Conservation (phyloP, 2,329 filamentous ascomycete species). For the Penicillium occitanis region DNA sequence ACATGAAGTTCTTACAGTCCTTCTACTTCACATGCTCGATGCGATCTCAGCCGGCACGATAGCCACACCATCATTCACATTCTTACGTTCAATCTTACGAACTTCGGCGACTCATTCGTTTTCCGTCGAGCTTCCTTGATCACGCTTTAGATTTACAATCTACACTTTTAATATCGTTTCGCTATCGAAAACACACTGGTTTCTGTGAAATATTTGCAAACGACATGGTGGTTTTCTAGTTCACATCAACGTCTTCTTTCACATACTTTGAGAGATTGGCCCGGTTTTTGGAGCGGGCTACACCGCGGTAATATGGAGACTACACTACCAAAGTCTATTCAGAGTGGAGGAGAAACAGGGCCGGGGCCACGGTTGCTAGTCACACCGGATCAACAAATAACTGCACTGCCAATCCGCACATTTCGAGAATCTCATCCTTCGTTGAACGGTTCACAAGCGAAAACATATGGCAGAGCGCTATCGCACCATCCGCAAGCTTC, state of each 20-base stretch:
- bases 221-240: background rate
- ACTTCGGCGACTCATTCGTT: slow-evolving; percentile 12
- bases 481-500: slow-evolving; percentile 28
- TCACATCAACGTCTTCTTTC: background rate
- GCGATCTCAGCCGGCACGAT: slow-evolving; percentile 1
- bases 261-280: background rate
- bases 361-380: slow-evolving; percentile 17
- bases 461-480: slow-evolving; percentile 13
- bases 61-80: background rate
- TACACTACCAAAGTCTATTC: slow-evolving; percentile 28
- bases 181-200: background rate
- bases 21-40: slow-evolving; percentile 8
- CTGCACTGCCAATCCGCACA: slow-evolving; percentile 18
- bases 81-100: background rate
- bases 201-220: slow-evolving; percentile 5
- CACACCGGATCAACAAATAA: slow-evolving; percentile 22
- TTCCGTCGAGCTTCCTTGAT: slow-evolving; percentile 1
- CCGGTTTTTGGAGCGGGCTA: slow-evolving; percentile 18
- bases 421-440: slow-evolving; percentile 15
- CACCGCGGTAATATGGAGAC: slow-evolving; percentile 34
- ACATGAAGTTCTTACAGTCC: background rate
- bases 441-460: slow-evolving; percentile 7
- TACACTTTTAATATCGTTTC: background rate
- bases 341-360: slow-evolving; percentile 23
- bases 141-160: background rate